Percentiles rank a stretch among this genome's conserved stretches.
These are phyloP conservation scores for Vitis labrusca DNA, from an alignment of 164 flowering plant genomes.

Conservation along the genomic window DNA sequence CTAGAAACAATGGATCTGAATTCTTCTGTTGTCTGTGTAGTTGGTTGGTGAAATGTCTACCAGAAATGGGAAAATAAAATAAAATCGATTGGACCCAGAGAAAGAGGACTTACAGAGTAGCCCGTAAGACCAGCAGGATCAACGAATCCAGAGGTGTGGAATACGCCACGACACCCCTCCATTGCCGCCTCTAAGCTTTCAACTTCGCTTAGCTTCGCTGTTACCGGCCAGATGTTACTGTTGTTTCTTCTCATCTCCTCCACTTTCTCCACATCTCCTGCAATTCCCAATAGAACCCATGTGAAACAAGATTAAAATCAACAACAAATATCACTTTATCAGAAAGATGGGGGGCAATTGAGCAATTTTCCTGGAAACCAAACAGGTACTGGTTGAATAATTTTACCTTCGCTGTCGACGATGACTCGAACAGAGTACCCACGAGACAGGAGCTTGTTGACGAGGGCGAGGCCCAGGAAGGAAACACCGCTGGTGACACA, in stretches of 20 bases:
- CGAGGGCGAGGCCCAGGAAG: conserved; percentile 66
- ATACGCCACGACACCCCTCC: conserved; percentile 62
- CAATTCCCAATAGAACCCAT: conserved; percentile 31
- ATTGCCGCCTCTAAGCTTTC: conserved; percentile 56
- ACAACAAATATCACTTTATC: not conserved
- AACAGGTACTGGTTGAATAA: not conserved
- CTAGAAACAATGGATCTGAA: too few relatives aligned
- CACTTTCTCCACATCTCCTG: conserved; percentile 41
- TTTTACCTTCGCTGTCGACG: conserved; percentile 60
- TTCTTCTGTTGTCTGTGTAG: too few relatives aligned
- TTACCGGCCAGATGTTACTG: conserved; percentile 24
- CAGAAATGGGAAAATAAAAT: not conserved
- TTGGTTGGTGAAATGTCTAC: too few relatives aligned
- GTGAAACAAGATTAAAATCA: too few relatives aligned
- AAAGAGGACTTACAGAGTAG: conserved; percentile 48
- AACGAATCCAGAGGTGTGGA: conserved; percentile 67
- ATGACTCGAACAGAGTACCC: conserved; percentile 72
- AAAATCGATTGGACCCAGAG: not conserved
- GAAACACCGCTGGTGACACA: conserved; percentile 85
- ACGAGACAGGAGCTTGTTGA: conserved; percentile 44
- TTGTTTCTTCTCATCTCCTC: conserved; percentile 25
- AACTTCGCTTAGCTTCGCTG: conserved; percentile 45
- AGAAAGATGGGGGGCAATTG: not conserved
- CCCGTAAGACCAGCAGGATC: conserved; percentile 80
- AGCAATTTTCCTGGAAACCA: not conserved